Evolutionary conservation across 1,284 basidiomycete species (phyloP).

Genomic region (Ustilago trichophora): DNA sequence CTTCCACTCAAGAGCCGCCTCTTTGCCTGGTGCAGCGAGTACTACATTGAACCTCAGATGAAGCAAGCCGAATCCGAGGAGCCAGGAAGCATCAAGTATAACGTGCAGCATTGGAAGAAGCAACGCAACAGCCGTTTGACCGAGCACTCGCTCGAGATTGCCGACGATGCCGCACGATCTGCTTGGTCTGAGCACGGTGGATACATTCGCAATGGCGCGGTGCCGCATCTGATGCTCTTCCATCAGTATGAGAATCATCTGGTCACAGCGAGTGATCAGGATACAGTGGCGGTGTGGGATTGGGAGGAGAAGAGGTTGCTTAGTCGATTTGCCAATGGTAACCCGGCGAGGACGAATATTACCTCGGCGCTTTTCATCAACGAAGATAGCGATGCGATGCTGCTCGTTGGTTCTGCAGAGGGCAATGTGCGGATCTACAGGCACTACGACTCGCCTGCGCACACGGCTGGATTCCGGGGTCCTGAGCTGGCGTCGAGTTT

Average conservation of each 20-base stretch:
- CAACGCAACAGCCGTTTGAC: constrained; percentile 85
- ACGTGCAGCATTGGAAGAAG: constrained; percentile 94
- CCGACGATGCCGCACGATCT: constrained; percentile 77
- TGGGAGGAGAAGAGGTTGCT: constrained; percentile 84
- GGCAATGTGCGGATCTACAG: constrained; percentile 90
- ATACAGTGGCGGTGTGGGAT: constrained; percentile 93
- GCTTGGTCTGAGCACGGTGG: constrained; percentile 82
- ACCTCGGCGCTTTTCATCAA: constrained; percentile 94
- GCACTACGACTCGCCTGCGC: constrained; percentile 74
- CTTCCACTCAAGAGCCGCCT: constrained; percentile 89
- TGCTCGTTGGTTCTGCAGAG: constrained; percentile 86
- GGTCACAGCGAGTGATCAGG: constrained; percentile 83
- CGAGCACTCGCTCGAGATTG: constrained; percentile 74
- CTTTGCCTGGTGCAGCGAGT: constrained; percentile 96
- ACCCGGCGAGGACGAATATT: constrained; percentile 81
- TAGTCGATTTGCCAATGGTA: constrained; percentile 88
- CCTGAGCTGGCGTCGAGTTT: constrained; percentile 90
- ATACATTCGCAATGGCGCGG: constrained; percentile 73
- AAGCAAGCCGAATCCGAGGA: constrained; percentile 87
- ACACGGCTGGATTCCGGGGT: constrained; percentile 63
- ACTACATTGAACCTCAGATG: constrained; percentile 89
- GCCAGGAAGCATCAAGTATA: constrained; percentile 90
- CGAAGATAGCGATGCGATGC: constrained; percentile 90
- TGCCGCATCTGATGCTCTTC: constrained; percentile 74
- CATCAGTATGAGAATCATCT: constrained; percentile 92